Percentiles rank a stretch among this genome's conserved stretches.
Evolutionary conservation across 352 stramenopile genomes (phyloP).

Genomic region (Globisporangium cystogenes): DNA sequence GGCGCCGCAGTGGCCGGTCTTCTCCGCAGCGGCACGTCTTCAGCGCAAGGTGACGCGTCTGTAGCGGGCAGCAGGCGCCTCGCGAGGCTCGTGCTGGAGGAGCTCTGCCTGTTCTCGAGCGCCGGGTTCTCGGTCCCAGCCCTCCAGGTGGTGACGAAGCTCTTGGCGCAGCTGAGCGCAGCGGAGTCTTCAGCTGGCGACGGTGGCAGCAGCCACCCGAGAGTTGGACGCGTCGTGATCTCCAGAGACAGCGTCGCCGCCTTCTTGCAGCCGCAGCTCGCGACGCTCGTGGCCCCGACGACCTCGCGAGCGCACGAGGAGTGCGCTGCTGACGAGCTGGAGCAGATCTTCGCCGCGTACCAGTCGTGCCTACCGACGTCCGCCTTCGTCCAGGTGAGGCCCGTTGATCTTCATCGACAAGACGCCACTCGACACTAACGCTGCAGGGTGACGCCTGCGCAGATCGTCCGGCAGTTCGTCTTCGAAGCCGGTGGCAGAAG

Average conservation of each 20-base stretch:
- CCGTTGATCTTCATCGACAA: background rate
- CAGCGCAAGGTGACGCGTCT: background rate
- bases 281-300: background rate
- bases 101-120: conserved; percentile 8
- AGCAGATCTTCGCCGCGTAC: conserved; percentile 15
- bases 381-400: conserved; percentile 5
- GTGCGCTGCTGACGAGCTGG: background rate
- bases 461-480: conserved; percentile 15
- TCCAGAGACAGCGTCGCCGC: conserved; percentile 3
- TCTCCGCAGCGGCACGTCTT: background rate
- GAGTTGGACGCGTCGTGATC: background rate
- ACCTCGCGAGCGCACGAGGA: background rate
- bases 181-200: background rate
- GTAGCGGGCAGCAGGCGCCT: background rate
- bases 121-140: conserved; percentile 8
- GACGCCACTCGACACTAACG: background rate
- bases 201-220: background rate
- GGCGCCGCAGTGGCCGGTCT: background rate
- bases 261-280: conserved; percentile 14
- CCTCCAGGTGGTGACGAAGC: conserved; percentile 5
- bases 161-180: background rate
- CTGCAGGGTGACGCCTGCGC: background rate
- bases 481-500: conserved; percentile 7
- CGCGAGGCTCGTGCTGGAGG: conserved; percentile 5
- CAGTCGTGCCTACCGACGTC: conserved; percentile 11